Base-by-base conservation (phyloP, 805 yeast genomes). In the Ogataea degrootiae region DNA sequence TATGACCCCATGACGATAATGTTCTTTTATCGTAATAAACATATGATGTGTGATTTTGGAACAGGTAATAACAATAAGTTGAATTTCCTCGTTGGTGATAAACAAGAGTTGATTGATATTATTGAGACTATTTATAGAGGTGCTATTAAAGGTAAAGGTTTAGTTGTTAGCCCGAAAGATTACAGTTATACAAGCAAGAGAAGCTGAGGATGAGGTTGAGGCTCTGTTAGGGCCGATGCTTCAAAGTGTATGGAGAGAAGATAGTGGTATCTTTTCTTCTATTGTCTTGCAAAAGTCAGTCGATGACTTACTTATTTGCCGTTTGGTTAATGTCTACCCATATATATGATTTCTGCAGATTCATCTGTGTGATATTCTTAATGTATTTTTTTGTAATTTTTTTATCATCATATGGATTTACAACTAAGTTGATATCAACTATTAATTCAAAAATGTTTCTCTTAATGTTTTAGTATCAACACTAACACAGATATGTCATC, bases 31-130 rank as follows among this genome's bases (percentile, higher is more conserved):
- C 73, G 95, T 44, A 92, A 92, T 69, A 86, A 89, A 64, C 98
- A 92, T 66, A 91, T 92, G 96, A 82, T 94, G 95, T 88, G 97
- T 67, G 99, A 94, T 71, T 90, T 91, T 66, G 99, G 99, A 2
- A 94, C 98, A 0, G 99, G 99, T 33, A 90, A 94, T 63, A 94
- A 94, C 67, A 94, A 94, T 72, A 92, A 94, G 72, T 71, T 94
- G 71, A 90, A 89, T 61, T 92, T 92, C 66, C 74, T 80, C 12
- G 63, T 85, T 21, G 82, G 79, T 38, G 87, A 87, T 62, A 83
- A 85, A 51, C 97, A 92, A 63, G 97, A 90, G 56, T 67, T 94
- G 73, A 86, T 94, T 19, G 98, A 92, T 65, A 85, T 94, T 31
- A 69, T 94, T 11, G 99, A 94, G 60, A 84, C 91, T 0, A 80